These are phyloP conservation scores for Murraya koenigii DNA, from an alignment of 345 rosid species.

Conservation along the genomic window DNA sequence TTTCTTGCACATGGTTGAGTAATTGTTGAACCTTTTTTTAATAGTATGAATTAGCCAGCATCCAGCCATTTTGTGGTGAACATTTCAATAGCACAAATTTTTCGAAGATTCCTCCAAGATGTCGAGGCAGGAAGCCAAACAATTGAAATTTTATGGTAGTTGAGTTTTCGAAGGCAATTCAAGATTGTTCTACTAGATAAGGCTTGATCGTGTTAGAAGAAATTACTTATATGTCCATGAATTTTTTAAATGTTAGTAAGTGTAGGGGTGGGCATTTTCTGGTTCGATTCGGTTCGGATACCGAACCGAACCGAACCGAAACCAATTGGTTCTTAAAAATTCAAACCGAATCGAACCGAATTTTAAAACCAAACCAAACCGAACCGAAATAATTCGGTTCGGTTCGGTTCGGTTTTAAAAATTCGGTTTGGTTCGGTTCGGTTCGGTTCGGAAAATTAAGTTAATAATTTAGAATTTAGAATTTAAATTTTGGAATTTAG, in stretches of 20 bases:
- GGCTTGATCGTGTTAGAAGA: slow-evolving; percentile 34
- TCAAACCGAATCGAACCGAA: too few species aligned
- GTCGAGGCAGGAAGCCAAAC: slow-evolving; percentile 16
- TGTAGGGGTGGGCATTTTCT: too few species aligned
- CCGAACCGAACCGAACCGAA: too few species aligned
- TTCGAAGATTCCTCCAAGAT: slow-evolving; percentile 36
- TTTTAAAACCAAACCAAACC: too few species aligned
- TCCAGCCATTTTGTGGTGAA: slow-evolving; percentile 22
- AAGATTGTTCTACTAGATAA: slow-evolving; percentile 22
- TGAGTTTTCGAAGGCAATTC: slow-evolving; percentile 8
- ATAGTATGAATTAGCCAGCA: slow-evolving; percentile 15
- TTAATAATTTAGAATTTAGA: too few species aligned
- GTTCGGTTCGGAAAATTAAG: too few species aligned
- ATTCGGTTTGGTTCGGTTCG: too few species aligned
- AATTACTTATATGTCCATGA: slow-evolving; percentile 43
- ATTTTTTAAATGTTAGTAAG: slow-evolving; percentile 35
- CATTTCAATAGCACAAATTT: slow-evolving; percentile 17
- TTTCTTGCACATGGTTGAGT: neutral
- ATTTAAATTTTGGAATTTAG: too few species aligned
- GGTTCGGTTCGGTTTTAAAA: too few species aligned
- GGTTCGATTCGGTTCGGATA: too few species aligned
- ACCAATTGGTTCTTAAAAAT: too few species aligned
- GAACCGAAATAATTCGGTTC: too few species aligned
- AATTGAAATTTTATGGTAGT: slow-evolving; percentile 24
- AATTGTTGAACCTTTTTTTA: slow-evolving; percentile 13